Evolutionary conservation across 108 stramenopile species (phyloP), one percentile per base, ranked within the genome.

Genomic region (Fragilaria radians): DNA sequence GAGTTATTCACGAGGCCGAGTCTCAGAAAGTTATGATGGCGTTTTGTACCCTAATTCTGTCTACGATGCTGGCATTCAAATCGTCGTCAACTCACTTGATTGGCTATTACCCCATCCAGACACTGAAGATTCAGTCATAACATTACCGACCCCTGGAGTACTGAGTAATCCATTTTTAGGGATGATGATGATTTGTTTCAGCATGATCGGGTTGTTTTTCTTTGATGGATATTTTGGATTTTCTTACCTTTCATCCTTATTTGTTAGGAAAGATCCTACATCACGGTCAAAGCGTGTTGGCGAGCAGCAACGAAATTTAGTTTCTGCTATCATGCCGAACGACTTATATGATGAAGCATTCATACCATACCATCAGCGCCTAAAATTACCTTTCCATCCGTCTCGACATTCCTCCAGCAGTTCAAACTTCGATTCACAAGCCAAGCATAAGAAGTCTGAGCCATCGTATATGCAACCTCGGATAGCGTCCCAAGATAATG

Each of bases 161-260:
- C 26, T 63, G 57, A 48, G 54, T 4, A 80, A 76, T 47, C 68
- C 66, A 18, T 64, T 56, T 24, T 72, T 80, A 26, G 71, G 72
- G 30, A 1, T 75, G 9, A 67, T 76, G 63, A 65, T 80, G 66
- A 25, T 80, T 32, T 46, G 70, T 23, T 62, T 73, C 26, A 47
- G 46, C 19, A 4, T 62, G 24, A 74, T 80, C 49, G 79, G 79
- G 9, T 53, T 80, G 32, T 62, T 80, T 53, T 73, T 70, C 61
- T 76, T 76, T 58, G 79, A 80, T 58, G 66, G 66, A 17, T 80
- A 72, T 51, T 62, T 73, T 57, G 79, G 79, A 1, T 48, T 80
- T 29, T 65, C 68, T 3, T 80, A 70, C 30, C 48, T 80, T 21
- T 45, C 68, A 22, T 51, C 57, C 18, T n/a, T 69, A 5, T 59